phyloP scores from a whole-genome alignment of 73 alveolate genomes.

The Paramecium sexaurelia region DNA sequence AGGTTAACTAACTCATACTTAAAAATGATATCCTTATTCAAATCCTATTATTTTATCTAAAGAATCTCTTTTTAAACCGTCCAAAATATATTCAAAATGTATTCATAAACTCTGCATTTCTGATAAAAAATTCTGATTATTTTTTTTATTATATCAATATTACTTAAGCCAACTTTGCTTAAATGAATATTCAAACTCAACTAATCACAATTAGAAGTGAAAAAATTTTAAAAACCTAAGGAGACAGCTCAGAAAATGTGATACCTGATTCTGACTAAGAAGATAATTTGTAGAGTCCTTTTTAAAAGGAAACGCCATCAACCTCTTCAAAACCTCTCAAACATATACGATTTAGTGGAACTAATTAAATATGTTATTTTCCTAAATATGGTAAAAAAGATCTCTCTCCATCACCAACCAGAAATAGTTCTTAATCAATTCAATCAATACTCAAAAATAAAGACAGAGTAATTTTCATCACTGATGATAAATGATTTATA shows the following conservation, averaged over 20 bases:
- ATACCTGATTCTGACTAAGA: slow-evolving; percentile 15
- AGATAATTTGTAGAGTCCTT: neutral
- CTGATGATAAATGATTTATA: neutral
- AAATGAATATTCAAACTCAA: neutral
- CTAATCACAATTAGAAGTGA: neutral
- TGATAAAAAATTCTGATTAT: neutral
- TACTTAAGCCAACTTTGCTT: neutral
- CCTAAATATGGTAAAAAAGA: neutral
- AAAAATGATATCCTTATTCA: neutral
- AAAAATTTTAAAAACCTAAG: neutral
- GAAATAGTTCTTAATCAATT: neutral
- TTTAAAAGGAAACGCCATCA: neutral
- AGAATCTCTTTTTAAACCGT: neutral
- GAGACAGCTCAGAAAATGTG: slow-evolving; percentile 13
- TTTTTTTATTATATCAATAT: neutral
- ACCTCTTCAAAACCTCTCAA: neutral
- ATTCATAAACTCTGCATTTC: neutral
- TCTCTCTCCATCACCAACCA: neutral
- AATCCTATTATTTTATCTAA: neutral
- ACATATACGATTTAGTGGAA: neutral
- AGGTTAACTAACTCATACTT: neutral
- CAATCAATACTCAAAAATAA: slow-evolving; percentile 24
- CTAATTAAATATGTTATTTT: neutral
- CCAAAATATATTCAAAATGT: no score
- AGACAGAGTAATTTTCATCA: neutral